These are phyloP conservation scores for Cocos nucifera DNA, from an alignment of 176 grass and related monocot genomes.

Conservation along the genomic window DNA sequence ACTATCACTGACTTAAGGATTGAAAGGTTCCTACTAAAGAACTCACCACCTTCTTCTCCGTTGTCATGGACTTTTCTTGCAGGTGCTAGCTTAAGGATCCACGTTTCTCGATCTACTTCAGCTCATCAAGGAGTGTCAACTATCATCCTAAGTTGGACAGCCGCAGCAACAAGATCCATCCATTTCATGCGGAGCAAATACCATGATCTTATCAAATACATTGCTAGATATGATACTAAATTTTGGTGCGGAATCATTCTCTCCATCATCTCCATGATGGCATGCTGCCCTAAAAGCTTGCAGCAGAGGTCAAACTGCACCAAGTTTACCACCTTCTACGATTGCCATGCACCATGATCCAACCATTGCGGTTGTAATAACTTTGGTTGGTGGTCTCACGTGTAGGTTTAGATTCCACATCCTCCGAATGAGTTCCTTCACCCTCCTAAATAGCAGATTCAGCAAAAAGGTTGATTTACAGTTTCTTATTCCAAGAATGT, in stretches of 20 bases:
- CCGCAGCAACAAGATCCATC: too few species aligned
- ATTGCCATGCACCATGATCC: conserved; percentile 57
- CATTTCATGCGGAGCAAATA: conserved; percentile 80
- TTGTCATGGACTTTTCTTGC: too few species aligned
- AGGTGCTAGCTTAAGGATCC: too few species aligned
- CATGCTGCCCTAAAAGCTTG: conserved; percentile 67
- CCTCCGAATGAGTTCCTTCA: conserved; percentile 26
- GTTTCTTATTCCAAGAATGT: conserved; percentile 3
- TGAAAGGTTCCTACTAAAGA: too few species aligned
- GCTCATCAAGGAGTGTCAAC: too few species aligned
- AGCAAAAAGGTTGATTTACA: conserved; percentile 7
- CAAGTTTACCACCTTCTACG: conserved; percentile 39
- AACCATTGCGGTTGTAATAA: conserved; percentile 87
- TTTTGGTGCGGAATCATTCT: conserved; percentile 52
- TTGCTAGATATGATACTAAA: conserved; percentile 67
- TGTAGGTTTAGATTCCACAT: conserved; percentile 18
- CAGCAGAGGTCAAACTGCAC: conserved; percentile 58
- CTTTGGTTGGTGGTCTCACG: conserved; percentile 31
- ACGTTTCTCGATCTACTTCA: too few species aligned
- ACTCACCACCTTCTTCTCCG: too few species aligned
- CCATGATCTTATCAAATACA: conserved; percentile 91
- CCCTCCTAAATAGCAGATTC: conserved; percentile 41
- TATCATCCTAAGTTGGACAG: too few species aligned
- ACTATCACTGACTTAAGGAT: too few species aligned
- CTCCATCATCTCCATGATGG: conserved; percentile 77